These are phyloP conservation scores for Ascochyta lentis DNA, from an alignment of 2,329 filamentous ascomycete genomes.

Conservation along the genomic window DNA sequence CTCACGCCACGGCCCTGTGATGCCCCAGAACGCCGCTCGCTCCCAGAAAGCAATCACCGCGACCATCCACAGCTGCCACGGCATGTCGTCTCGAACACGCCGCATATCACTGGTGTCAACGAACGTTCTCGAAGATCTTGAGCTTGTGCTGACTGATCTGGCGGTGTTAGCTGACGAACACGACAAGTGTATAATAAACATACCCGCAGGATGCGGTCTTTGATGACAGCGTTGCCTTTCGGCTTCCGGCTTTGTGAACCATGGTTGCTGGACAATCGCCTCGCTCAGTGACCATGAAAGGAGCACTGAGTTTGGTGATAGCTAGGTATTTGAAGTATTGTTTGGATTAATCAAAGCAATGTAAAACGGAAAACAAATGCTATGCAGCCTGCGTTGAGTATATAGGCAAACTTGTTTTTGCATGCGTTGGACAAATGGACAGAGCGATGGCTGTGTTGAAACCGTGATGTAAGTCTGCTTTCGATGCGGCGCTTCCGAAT, in stretches of 20 bases:
- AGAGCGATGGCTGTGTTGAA: slow-evolving; percentile 9
- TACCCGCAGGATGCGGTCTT: slow-evolving; percentile 2
- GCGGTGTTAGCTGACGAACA: neutral
- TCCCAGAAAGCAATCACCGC: slow-evolving; percentile 37
- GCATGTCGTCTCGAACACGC: slow-evolving; percentile 31
- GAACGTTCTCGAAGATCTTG: slow-evolving; percentile 16
- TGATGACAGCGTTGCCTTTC: neutral
- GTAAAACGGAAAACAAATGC: slow-evolving; percentile 1
- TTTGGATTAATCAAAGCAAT: neutral
- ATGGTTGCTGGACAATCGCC: neutral
- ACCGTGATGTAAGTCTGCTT: neutral
- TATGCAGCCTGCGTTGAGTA: slow-evolving; percentile 3
- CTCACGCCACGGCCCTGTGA: slow-evolving; percentile 45
- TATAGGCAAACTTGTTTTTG: neutral
- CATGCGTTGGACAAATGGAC: neutral
- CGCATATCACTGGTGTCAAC: slow-evolving; percentile 19
- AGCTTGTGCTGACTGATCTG: slow-evolving; percentile 9
- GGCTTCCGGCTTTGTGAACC: neutral
- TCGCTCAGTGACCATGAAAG: neutral
- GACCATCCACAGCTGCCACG: slow-evolving; percentile 34
- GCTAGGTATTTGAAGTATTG: no score
- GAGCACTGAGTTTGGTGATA: no score
- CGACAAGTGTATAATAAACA: neutral
- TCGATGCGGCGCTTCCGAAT: slow-evolving; percentile 13
- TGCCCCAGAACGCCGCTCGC: slow-evolving; percentile 38